Base-by-base conservation (phyloP, 352 stramenopile species). In the Saprolegnia parasitica region DNA sequence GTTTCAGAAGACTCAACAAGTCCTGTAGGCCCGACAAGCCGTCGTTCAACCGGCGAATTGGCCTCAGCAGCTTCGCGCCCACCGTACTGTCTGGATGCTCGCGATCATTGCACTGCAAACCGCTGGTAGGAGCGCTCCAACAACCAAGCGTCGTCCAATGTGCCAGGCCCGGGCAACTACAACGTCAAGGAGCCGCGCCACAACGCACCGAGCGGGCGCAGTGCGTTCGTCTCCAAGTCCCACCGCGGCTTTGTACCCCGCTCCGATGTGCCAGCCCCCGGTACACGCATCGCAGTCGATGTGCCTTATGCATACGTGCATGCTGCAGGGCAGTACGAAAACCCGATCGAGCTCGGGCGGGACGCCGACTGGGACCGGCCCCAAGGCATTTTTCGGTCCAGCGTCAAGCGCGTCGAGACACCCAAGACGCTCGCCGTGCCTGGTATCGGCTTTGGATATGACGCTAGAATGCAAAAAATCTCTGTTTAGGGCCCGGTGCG, bases 321-420 rank as follows among this genome's bases (percentile, higher is more conserved):
- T 15, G 42, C 42, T 49, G 4, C 18, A 67, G 61, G 82, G 10
- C 84, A 92, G 42, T 90, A 92, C 56, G 77, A 92, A 26, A 87
- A 87, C 60, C 76, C 75, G 21, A 77, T 86, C 29, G 77, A 88
- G 49, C 57, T 90, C 20, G 73, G 74, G n/a, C 71, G 39, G 29
- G 63, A 61, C 16, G 65, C 32, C 73, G 65, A 8, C 37, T 71
- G n/a, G 47, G 72, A 71, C 39, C 78, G 65, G 23, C 73, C 77
- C 15, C 78, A 88, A 32, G 84, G 82, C 1, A 72, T 84, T 13
- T 92, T 92, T 73, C 82, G 83, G 71, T 92, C 84, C 10, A 80
- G 71, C 5, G 82, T 86, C 13, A 83, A 77, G 39, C 83, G 84
- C 0, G 58, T 93, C 18, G 75, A 78, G 8, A 77, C 72, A 9